A percentile compares a stretch with the other conserved stretches of the same genome.
phyloP scores from a whole-genome alignment of 2,329 filamentous ascomycete genomes.

The Falciphora oryzae region DNA sequence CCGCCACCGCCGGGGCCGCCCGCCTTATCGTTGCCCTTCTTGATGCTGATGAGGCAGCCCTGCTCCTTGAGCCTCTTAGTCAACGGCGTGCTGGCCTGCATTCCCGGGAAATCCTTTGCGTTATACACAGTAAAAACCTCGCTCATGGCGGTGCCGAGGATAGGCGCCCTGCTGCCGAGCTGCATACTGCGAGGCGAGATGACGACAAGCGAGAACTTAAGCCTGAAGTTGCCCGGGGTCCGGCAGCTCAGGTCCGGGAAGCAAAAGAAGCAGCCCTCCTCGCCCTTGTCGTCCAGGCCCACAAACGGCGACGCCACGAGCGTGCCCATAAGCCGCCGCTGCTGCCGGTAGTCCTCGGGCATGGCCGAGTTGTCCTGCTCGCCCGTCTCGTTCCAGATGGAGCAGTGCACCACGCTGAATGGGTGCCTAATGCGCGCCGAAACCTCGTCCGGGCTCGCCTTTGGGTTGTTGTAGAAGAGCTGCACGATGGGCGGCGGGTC shows the following conservation, averaged over 20 bases:
- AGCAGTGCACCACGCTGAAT: conserved; percentile 69
- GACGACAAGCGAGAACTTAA: conserved; percentile 68
- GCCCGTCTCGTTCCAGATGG: conserved; percentile 65
- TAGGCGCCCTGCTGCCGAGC: conserved; percentile 45
- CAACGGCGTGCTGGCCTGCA: conserved; percentile 69
- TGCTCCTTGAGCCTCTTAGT: conserved; percentile 72
- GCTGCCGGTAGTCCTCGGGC: conserved; percentile 65
- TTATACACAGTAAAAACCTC: conserved; percentile 75
- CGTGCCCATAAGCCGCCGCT: conserved; percentile 73
- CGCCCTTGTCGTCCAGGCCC: conserved; percentile 65
- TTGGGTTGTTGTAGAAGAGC: conserved; percentile 53
- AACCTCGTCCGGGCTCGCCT: conserved; percentile 47
- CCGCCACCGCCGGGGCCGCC: conserved; percentile 16
- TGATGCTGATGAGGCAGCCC: conserved; percentile 78
- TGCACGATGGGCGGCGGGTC: conserved; percentile 81
- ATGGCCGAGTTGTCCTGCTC: conserved; percentile 63
- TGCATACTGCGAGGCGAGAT: conserved; percentile 57
- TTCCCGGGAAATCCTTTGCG: conserved; percentile 81
- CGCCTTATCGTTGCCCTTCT: conserved; percentile 72
- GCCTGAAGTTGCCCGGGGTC: conserved; percentile 67
- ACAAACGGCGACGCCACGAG: conserved; percentile 72
- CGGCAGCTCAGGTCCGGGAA: conserved; percentile 79
- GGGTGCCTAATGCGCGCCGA: conserved; percentile 49
- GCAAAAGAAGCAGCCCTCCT: conserved; percentile 78
- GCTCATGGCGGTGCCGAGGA: conserved; percentile 51